phyloP scores from a whole-genome alignment of 306 rosid species.

The Macrotyloma uniflorum region DNA sequence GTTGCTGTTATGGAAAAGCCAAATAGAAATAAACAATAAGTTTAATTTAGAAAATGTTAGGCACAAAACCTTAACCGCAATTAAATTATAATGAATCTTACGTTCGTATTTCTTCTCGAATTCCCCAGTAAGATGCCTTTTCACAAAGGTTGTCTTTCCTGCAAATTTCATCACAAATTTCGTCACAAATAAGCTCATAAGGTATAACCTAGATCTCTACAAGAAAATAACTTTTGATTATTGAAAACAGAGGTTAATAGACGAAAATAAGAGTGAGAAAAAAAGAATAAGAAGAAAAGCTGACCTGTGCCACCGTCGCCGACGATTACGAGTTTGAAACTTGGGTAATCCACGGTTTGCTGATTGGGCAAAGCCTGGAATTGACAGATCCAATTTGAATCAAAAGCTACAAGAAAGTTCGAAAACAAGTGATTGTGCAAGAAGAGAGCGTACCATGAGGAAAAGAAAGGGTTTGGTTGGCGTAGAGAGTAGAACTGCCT shows the following conservation, averaged over 20 bases:
- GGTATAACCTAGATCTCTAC: neutral
- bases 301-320: conserved; percentile 91
- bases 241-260: neutral
- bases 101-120: conserved; percentile 85
- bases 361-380: conserved; percentile 76
- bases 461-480: neutral
- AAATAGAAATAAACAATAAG: neutral
- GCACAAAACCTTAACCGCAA: neutral
- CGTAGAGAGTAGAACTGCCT: neutral
- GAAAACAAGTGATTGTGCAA: neutral
- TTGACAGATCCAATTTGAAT: neutral
- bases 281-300: neutral
- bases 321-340: conserved; percentile 84
- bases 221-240: neutral
- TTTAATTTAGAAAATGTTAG: neutral
- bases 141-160: conserved; percentile 84
- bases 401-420: neutral
- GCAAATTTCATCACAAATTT: conserved; percentile 20
- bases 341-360: conserved; percentile 78
- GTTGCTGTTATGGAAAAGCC: conserved; percentile 49
- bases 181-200: neutral
- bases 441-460: neutral
- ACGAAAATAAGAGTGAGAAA: neutral
- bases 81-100: conserved; percentile 22
- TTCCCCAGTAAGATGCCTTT: conserved; percentile 81